These are phyloP conservation scores for Gamsiella multidivaricata DNA, from an alignment of 192 early-diverging fungal genomes.

Conservation along the genomic window DNA sequence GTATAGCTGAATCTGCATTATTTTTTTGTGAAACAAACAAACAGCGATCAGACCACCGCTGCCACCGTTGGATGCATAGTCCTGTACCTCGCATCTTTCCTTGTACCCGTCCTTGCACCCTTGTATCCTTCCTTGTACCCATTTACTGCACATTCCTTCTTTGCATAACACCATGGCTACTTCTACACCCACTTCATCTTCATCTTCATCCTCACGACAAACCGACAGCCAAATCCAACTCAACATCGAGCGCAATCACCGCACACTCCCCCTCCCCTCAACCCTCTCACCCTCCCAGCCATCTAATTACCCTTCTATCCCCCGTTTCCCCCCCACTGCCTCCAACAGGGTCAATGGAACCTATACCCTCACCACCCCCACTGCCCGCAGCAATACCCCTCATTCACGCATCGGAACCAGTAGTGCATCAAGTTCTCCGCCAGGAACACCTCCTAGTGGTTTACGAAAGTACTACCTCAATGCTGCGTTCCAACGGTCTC, in stretches of 20 bases:
- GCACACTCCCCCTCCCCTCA: conserved; percentile 10
- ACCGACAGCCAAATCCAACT: conserved; percentile 8
- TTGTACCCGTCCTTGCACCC: no score
- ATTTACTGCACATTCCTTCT: no score
- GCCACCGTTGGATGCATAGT: background rate
- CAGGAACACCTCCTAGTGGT: conserved; percentile 41
- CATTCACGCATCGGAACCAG: conserved; percentile 18
- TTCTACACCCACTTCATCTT: background rate
- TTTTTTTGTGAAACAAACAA: conserved; percentile 38
- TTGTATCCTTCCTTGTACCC: no score
- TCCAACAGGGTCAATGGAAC: conserved; percentile 31
- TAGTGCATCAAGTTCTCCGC: conserved; percentile 51
- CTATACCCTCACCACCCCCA: conserved; percentile 27
- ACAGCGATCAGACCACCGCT: conserved; percentile 34
- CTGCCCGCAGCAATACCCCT: conserved; percentile 3
- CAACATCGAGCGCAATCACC: conserved; percentile 45
- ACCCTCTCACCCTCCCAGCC: conserved; percentile 7
- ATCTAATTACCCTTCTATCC: conserved; percentile 40
- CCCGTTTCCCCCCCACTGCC: conserved; percentile 25
- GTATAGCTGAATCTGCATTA: no score
- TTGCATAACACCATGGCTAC: background rate
- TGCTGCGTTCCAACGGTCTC: conserved; percentile 39
- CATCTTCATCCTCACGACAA: background rate
- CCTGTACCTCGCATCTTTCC: background rate
- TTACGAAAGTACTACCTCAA: conserved; percentile 33